Evolutionary conservation across 805 yeast genomes (phyloP).

Genomic region (Sungouiella thailandica): DNA sequence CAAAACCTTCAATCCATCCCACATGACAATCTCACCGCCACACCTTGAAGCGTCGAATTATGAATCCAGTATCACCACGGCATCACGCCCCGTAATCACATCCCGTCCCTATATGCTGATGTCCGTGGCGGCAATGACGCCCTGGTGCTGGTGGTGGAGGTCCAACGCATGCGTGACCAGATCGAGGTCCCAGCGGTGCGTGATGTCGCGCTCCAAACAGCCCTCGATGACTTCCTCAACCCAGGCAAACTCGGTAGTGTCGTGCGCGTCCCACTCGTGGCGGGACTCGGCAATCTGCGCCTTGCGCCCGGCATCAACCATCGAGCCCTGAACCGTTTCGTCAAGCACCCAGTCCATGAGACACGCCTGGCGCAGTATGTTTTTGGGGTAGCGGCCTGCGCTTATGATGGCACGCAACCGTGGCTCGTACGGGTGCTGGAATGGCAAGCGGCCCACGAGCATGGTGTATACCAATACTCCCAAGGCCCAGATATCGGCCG

Average conservation of each 20-base stretch:
- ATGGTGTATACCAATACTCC: conserved; percentile 77
- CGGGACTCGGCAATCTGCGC: conserved; percentile 7
- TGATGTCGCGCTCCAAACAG: conserved; percentile 48
- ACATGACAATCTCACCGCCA: too few species aligned
- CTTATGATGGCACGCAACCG: conserved; percentile 67
- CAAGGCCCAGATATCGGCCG: conserved; percentile 87
- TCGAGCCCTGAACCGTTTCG: conserved; percentile 10
- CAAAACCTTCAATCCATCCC: too few species aligned
- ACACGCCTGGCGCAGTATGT: conserved; percentile 40
- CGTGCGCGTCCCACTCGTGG: conserved; percentile 16
- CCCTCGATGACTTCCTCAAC: conserved; percentile 40
- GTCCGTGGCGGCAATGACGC: neutral
- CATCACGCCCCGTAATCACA: too few species aligned
- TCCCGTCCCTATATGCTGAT: too few species aligned
- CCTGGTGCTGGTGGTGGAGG: neutral
- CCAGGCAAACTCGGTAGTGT: conserved; percentile 22
- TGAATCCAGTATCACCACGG: too few species aligned
- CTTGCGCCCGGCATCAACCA: conserved; percentile 10
- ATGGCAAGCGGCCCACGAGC: conserved; percentile 72
- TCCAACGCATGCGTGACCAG: conserved; percentile 18
- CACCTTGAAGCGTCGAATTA: too few species aligned
- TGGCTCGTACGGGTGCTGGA: conserved; percentile 81
- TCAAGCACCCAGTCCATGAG: conserved; percentile 25
- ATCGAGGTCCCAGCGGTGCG: conserved; percentile 48
- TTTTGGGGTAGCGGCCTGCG: conserved; percentile 56